A percentile compares a stretch with the other conserved stretches of the same genome.
These are phyloP conservation scores for Endothia cerciana DNA, from an alignment of 2,329 filamentous ascomycete species.

Conservation along the genomic window DNA sequence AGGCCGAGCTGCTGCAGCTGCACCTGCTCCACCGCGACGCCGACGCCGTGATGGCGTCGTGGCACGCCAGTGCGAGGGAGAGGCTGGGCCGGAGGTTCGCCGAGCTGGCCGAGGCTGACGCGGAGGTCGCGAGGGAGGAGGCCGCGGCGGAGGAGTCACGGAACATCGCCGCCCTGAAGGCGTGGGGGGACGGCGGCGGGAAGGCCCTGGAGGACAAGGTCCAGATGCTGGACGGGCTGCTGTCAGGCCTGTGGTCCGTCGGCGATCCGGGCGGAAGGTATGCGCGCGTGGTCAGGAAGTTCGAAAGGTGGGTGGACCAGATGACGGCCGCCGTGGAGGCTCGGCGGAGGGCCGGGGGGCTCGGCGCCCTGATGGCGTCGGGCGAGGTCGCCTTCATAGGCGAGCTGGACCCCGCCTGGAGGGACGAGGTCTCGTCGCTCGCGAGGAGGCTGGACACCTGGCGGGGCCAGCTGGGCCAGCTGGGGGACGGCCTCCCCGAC, in stretches of 20 bases:
- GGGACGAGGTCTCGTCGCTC: constrained; percentile 58
- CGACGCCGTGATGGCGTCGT: constrained; percentile 48
- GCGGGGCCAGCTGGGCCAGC: constrained; percentile 50
- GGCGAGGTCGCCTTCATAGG: constrained; percentile 54
- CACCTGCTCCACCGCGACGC: constrained; percentile 65
- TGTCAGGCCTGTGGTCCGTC: constrained; percentile 61
- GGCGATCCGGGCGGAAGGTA: constrained; percentile 61
- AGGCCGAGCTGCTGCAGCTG: constrained; percentile 68
- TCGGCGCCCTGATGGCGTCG: constrained; percentile 32
- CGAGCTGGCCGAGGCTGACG: constrained; percentile 41
- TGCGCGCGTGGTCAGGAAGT: constrained; percentile 55
- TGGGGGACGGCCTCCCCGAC: constrained; percentile 39
- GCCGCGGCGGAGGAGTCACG: constrained; percentile 49
- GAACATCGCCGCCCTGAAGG: constrained; percentile 56
- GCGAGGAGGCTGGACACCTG: constrained; percentile 59
- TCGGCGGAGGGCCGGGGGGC: constrained; percentile 43
- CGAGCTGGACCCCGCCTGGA: constrained; percentile 61
- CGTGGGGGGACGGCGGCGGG: constrained; percentile 48
- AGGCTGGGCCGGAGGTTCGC: constrained; percentile 53
- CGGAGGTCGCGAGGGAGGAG: constrained; percentile 43
- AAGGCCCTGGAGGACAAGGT: constrained; percentile 58
- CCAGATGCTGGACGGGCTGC: constrained; percentile 59
- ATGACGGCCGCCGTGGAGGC: constrained; percentile 52
- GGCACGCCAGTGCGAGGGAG: constrained; percentile 59
- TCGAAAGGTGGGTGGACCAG: constrained; percentile 62